A percentile compares a stretch with the other conserved stretches of the same genome.
Conservation (phyloP, 768 basidiomycete genomes). For the Phanerochaete carnosa region DNA sequence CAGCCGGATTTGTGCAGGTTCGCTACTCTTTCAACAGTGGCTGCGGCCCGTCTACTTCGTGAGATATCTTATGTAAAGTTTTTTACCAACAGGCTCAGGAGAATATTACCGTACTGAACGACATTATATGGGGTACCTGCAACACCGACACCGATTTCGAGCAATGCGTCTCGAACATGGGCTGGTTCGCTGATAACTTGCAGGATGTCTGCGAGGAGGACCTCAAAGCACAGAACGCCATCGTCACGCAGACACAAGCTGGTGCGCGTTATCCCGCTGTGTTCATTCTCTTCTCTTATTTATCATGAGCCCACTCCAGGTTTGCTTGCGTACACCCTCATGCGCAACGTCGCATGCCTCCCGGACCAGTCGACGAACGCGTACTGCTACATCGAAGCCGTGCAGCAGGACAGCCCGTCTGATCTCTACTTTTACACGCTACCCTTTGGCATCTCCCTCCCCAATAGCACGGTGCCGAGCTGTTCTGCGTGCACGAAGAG, state of each 20-base stretch:
- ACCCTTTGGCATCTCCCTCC: slow-evolving; percentile 54
- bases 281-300: background rate
- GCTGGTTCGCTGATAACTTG: slow-evolving; percentile 51
- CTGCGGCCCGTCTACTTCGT: background rate
- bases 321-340: slow-evolving; percentile 57
- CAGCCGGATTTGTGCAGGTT: slow-evolving; percentile 54
- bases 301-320: slow-evolving; percentile 32
- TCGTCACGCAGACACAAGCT: slow-evolving; percentile 51
- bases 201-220: slow-evolving; percentile 54
- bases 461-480: slow-evolving; percentile 43
- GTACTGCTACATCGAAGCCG: slow-evolving; percentile 76
- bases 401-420: slow-evolving; percentile 49
- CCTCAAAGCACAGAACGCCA: slow-evolving; percentile 44
- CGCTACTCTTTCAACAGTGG: slow-evolving; percentile 13
- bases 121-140: slow-evolving; percentile 77
- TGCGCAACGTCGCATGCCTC: slow-evolving; percentile 61
- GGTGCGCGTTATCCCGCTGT: slow-evolving; percentile 35
- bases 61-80: slow-evolving; percentile 1
- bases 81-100: slow-evolving; percentile 52
- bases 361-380: slow-evolving; percentile 51
- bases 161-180: slow-evolving; percentile 68
- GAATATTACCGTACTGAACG: slow-evolving; percentile 61
- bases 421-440: slow-evolving; percentile 75
- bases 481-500: slow-evolving; percentile 66
- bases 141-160: slow-evolving; percentile 47